phyloP scores from a whole-genome alignment of 306 rosid species.

The Quercus cerris region DNA sequence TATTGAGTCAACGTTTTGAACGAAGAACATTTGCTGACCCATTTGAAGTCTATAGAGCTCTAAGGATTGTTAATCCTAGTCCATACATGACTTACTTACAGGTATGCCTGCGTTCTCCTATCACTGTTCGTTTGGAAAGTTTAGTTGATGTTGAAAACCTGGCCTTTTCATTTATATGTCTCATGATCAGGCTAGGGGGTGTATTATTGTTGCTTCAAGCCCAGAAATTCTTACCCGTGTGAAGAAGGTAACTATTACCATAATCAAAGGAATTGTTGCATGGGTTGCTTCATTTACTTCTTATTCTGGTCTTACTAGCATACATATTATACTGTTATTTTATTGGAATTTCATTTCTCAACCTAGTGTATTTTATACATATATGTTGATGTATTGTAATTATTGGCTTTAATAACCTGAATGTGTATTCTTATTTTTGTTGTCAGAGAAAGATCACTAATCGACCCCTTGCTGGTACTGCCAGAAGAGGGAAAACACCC shows the following conservation, averaged over 20 bases:
- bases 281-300: background rate
- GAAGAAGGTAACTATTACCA: conserved; percentile 57
- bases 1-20: conserved; percentile 91
- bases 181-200: conserved; percentile 76
- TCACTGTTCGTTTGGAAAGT: background rate
- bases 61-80: conserved; percentile 94
- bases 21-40: conserved; percentile 98
- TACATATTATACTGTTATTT: background rate
- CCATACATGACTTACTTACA: conserved; percentile 97
- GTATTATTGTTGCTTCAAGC: conserved; percentile 97
- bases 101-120: conserved; percentile 38
- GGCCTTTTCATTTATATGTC: conserved; percentile 13
- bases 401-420: conserved; percentile 12
- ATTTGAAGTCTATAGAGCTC: conserved; percentile 88
- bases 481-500: conserved; percentile 87
- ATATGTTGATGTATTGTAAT: background rate
- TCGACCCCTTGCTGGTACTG: conserved; percentile 96
- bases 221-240: conserved; percentile 95
- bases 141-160: conserved; percentile 9
- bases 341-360: background rate
- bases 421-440: conserved; percentile 25
- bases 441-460: conserved; percentile 69
- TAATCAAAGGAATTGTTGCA: background rate
- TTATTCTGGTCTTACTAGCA: background rate
- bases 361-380: background rate